Conservation (phyloP, 139 green algal species). For the Pleodorina starrii region DNA sequence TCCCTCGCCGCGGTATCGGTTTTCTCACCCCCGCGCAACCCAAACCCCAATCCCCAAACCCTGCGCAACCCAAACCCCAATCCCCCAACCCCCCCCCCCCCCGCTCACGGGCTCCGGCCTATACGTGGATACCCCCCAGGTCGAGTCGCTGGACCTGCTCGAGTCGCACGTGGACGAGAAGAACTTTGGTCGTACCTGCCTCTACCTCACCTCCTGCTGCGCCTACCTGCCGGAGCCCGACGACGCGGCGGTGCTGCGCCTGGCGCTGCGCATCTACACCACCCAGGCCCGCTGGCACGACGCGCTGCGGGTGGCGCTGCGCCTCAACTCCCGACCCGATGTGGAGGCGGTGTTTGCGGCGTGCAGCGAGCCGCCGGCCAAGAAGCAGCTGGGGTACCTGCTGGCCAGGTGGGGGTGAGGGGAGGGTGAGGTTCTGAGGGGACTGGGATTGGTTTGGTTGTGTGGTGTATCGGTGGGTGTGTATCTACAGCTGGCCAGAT, state of each 20-base stretch:
- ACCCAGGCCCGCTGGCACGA: constrained; percentile 74
- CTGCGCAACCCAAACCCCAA: background rate
- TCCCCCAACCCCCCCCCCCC: background rate
- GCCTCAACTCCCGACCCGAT: constrained; percentile 44
- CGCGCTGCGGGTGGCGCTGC: constrained; percentile 87
- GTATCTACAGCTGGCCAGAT: too few relatives aligned
- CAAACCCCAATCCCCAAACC: too few relatives aligned
- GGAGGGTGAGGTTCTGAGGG: background rate
- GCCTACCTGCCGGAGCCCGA: constrained; percentile 96
- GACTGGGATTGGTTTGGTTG: too few relatives aligned
- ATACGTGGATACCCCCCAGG: too few relatives aligned
- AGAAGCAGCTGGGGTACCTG: constrained; percentile 96
- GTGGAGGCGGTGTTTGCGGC: constrained; percentile 76
- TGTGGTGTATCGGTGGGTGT: too few relatives aligned
- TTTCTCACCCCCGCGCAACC: too few relatives aligned
- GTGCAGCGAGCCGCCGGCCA: constrained; percentile 76
- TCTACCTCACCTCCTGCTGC: constrained; percentile 94
- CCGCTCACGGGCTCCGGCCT: too few relatives aligned
- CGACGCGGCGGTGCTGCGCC: constrained; percentile 84
- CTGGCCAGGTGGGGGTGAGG: constrained; percentile 81
- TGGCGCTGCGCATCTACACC: constrained; percentile 88
- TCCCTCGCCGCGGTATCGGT: too few relatives aligned
- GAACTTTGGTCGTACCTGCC: constrained; percentile 92
- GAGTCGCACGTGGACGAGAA: constrained; percentile 85
- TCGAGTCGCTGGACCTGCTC: constrained; percentile 88